Conservation (phyloP, 768 basidiomycete species). For the Hypholoma fasciculare region DNA sequence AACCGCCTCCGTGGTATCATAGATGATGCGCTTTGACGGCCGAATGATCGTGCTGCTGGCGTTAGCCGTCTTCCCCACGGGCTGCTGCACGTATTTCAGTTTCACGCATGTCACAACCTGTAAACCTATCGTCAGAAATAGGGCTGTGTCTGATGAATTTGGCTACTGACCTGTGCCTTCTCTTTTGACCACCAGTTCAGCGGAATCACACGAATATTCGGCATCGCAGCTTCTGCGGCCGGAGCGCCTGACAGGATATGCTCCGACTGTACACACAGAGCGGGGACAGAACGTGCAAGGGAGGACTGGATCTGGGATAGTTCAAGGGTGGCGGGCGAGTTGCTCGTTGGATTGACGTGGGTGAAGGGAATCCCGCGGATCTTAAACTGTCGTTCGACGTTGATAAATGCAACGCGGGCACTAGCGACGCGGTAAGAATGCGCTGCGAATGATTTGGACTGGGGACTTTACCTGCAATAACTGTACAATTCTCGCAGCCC, state of each 20-base stretch:
- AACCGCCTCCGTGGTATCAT: constrained; percentile 85
- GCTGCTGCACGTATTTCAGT: constrained; percentile 86
- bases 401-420: constrained; percentile 88
- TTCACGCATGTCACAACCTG: constrained; percentile 90
- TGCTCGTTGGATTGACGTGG: constrained; percentile 62
- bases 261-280: constrained; percentile 77
- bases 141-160: constrained; percentile 7
- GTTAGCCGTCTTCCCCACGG: constrained; percentile 69
- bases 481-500: constrained; percentile 78
- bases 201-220: constrained; percentile 86
- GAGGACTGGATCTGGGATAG: constrained; percentile 67
- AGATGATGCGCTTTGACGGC: constrained; percentile 87
- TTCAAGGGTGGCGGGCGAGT: constrained; percentile 41
- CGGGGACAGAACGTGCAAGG: constrained; percentile 76
- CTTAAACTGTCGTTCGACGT: constrained; percentile 87
- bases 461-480: constrained; percentile 70
- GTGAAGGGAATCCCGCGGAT: constrained; percentile 75
- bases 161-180: constrained; percentile 51
- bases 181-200: constrained; percentile 91
- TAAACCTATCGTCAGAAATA: constrained; percentile 4
- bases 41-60: constrained; percentile 61
- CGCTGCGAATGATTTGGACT: no score
- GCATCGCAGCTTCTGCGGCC: constrained; percentile 90
- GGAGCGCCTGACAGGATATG: constrained; percentile 82
- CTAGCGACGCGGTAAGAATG: constrained; percentile 34